Evolutionary conservation across 768 basidiomycete species (phyloP), one percentile per base, ranked within the genome.

Genomic region (Mycena amicta): DNA sequence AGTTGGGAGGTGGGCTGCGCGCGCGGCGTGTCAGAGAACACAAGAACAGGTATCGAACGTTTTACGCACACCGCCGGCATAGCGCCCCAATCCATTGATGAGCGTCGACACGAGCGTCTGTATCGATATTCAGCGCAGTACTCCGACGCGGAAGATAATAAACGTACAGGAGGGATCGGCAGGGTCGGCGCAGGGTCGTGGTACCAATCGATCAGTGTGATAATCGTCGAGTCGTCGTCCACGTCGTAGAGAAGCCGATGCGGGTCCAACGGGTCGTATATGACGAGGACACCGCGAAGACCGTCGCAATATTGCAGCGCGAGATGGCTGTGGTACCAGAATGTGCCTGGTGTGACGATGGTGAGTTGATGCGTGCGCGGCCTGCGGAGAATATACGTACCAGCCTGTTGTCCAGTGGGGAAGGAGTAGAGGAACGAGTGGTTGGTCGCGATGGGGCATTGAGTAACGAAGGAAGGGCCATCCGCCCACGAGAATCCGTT

Each of bases 11-110:
- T 18, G 27, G 77, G 72, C 67, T 55, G 50, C 68, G 67, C 3
- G 70, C 56, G 53, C 68, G 2, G 68, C 28, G 31, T 72, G 46
- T 15, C 67, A 67, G 56, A 71, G 52, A 16, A 70, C 66, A 5
- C 64, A 20, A 22, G 62, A 4, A 50, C 70, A 59, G 12, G 53
- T 60, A 3, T 66, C 22, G 5, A 72, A 63, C 12, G 71, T 56
- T 37, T 63, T 65, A 22, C 25, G 0, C 26, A 72, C 71, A 16
- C 77, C 77, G 13, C 55, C 55, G 16, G 55, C 30, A 55, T 63
- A 67, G 41, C 78, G 73, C 18, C 77, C 77, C 5, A 52, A 63
- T 0, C 75, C 75, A 25, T 80, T 80, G 30, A 79, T 77, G 28
- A 77, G 55, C 1, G 70, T 70, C 26, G 75, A 72, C 33, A 72